Conservation (phyloP, 2,329 filamentous ascomycete species). For the Diatrype stigma region DNA sequence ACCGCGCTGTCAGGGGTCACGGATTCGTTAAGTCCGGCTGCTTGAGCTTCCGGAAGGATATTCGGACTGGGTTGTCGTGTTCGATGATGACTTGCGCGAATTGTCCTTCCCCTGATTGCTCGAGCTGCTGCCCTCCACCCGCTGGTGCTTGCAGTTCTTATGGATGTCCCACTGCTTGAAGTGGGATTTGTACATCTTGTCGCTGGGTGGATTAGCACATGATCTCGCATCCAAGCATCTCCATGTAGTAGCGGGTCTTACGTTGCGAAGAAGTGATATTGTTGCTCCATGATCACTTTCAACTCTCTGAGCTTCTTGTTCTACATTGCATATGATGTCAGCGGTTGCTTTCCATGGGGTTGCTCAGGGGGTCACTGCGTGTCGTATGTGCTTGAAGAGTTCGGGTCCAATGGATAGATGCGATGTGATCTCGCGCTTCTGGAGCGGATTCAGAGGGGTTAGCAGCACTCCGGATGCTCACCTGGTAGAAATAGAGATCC, state of each 20-base stretch:
- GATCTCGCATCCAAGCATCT: background rate
- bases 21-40: background rate
- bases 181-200: constrained; percentile 2
- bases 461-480: background rate
- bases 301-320: constrained; percentile 2
- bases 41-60: background rate
- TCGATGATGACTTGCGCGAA: background rate
- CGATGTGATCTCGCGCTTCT: background rate
- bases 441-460: background rate
- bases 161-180: constrained; percentile 2
- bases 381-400: too few relatives aligned
- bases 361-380: too few relatives aligned
- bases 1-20: background rate
- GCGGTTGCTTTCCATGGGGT: background rate
- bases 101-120: background rate
- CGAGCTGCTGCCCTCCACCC: background rate
- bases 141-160: constrained; percentile 1
- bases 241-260: background rate
- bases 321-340: background rate
- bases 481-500: constrained; percentile 1
- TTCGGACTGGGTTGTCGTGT: background rate
- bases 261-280: constrained; percentile 3
- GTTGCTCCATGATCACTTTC: constrained; percentile 1
- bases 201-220: background rate
- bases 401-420: too few relatives aligned